Evolutionary conservation across 2,329 filamentous ascomycete species (phyloP).

Genomic region (Epicoccum sorghinum): DNA sequence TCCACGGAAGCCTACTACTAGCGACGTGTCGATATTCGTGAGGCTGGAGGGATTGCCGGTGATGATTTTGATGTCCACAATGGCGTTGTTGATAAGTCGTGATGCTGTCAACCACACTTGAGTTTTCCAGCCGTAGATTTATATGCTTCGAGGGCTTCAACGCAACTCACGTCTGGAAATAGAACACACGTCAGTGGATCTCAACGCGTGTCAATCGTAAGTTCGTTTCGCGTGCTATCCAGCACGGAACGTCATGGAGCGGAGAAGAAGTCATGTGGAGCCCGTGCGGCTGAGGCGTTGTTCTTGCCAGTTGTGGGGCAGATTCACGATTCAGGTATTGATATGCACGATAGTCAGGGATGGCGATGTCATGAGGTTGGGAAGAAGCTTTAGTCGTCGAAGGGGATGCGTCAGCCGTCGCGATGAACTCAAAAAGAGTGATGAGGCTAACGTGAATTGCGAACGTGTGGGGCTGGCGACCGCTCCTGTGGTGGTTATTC

Average conservation of each 20-base stretch:
- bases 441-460: slow-evolving; percentile 6
- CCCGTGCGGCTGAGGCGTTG: slow-evolving; percentile 20
- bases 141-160: slow-evolving; percentile 3
- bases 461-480: slow-evolving; percentile 10
- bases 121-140: not conserved
- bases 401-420: slow-evolving; percentile 6
- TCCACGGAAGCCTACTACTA: slow-evolving; percentile 4
- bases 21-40: slow-evolving; percentile 5
- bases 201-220: slow-evolving; percentile 14
- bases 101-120: not conserved
- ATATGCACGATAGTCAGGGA: slow-evolving; percentile 14
- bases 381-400: not conserved
- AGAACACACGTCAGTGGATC: slow-evolving; percentile 12
- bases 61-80: not conserved
- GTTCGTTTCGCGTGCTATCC: not conserved
- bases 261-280: slow-evolving; percentile 10
- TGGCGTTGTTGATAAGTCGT: not conserved
- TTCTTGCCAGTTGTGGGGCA: slow-evolving; percentile 18
- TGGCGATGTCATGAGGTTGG: slow-evolving; percentile 13
- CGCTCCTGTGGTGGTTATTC: not conserved
- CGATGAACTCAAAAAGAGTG: not conserved
- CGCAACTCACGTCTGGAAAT: slow-evolving; percentile 9
- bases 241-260: slow-evolving; percentile 17
- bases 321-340: slow-evolving; percentile 14
- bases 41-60: slow-evolving; percentile 1